Conservation (phyloP, 2,329 filamentous ascomycete species). For the Diaporthe sp. region DNA sequence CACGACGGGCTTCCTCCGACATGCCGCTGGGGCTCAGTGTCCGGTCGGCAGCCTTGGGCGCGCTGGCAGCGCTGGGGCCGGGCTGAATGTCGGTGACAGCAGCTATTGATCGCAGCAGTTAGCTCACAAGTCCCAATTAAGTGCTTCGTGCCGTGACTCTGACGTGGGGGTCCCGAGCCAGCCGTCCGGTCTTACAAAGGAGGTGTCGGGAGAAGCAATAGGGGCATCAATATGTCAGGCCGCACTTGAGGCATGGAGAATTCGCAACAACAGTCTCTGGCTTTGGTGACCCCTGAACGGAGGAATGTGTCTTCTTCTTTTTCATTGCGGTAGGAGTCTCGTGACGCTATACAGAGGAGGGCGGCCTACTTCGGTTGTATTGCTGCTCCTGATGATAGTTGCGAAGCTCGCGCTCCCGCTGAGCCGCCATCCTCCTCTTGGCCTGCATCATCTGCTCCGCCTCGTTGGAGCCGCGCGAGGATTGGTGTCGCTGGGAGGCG, state of each 20-base stretch:
- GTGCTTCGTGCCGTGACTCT: conserved; percentile 30
- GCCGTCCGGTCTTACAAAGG: conserved; percentile 45
- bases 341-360: conserved; percentile 79
- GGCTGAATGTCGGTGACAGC: conserved; percentile 61
- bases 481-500: conserved; percentile 91
- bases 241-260: conserved; percentile 42
- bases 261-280: conserved; percentile 35
- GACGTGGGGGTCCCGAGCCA: conserved; percentile 45
- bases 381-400: conserved; percentile 99
- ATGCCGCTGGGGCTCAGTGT: conserved; percentile 86
- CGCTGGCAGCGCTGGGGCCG: conserved; percentile 55
- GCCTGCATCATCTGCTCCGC: conserved; percentile 99
- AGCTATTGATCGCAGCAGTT: conserved; percentile 59
- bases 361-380: conserved; percentile 98
- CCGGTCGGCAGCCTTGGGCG: conserved; percentile 80
- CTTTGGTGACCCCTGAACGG: conserved; percentile 47
- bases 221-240: conserved; percentile 38
- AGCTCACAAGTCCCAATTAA: conserved; percentile 45
- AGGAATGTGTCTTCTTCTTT: conserved; percentile 53
- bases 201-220: conserved; percentile 44
- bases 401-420: conserved; percentile 98
- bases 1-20: conserved; percentile 96
- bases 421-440: conserved; percentile 98
- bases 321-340: conserved; percentile 58
- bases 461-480: conserved; percentile 86